Percentiles rank a stretch among this genome's conserved stretches.
Conservation (phyloP, 495 filamentous ascomycete species). For the Haplographium delicatum region DNA sequence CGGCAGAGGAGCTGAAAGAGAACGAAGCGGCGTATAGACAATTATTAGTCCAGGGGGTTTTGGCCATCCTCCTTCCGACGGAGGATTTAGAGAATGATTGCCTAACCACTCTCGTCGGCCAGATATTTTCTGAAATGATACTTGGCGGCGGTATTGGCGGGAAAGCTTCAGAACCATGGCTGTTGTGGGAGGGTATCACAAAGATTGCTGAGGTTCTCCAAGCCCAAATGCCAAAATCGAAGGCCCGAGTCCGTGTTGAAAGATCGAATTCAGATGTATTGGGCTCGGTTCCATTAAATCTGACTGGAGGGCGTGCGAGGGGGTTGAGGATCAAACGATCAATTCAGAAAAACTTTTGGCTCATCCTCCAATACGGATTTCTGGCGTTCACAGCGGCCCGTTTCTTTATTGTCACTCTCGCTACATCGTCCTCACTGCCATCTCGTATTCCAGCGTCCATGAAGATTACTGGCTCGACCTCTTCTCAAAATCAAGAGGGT, state of each 20-base stretch:
- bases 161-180: conserved; percentile 75
- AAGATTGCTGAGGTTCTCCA: conserved; percentile 47
- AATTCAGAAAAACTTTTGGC: conserved; percentile 52
- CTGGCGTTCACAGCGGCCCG: conserved; percentile 59
- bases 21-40: conserved; percentile 81
- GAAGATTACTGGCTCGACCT: conserved; percentile 9
- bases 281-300: conserved; percentile 40
- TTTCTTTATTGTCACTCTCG: conserved; percentile 46
- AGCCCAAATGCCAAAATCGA: conserved; percentile 26
- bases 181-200: conserved; percentile 75
- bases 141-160: conserved; percentile 71
- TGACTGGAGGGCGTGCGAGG: conserved; percentile 10
- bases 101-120: conserved; percentile 71
- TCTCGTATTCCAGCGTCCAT: conserved; percentile 30
- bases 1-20: conserved; percentile 53
- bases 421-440: conserved; percentile 48
- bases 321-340: conserved; percentile 9
- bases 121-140: conserved; percentile 82
- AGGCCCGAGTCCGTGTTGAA: conserved; percentile 23
- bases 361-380: conserved; percentile 62
- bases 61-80: conserved; percentile 81
- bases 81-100: conserved; percentile 88
- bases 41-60: conserved; percentile 67
- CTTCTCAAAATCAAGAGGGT: conserved; percentile 13
- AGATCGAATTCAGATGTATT: conserved; percentile 19